Percentiles rank a stretch among this genome's conserved stretches.
Evolutionary conservation across 164 flowering plant genomes (phyloP).

Genomic region (Magnolia officinalis): DNA sequence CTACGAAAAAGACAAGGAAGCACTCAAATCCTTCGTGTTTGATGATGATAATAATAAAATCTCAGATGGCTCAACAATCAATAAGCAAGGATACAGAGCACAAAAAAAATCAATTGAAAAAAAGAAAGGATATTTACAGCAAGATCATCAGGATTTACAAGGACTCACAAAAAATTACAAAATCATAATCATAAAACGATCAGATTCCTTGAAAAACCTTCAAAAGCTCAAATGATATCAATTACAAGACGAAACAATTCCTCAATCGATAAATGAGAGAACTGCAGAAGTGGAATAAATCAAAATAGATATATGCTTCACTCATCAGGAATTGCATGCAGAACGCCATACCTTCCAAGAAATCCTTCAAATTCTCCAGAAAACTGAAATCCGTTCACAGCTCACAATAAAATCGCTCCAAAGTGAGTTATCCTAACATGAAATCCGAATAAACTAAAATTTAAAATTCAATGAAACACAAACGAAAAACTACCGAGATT

Average conservation of each 20-base stretch:
- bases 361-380: no score
- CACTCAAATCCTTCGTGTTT: no score
- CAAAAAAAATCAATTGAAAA: neutral
- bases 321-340: no score
- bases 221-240: neutral
- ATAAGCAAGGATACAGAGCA: neutral
- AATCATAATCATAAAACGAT: neutral
- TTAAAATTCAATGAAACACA: neutral
- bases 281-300: neutral
- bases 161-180: neutral
- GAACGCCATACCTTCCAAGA: no score
- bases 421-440: neutral
- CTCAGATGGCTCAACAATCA: no score
- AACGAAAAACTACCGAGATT: neutral
- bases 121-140: neutral
- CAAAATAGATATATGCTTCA: neutral
- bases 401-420: neutral
- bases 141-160: neutral
- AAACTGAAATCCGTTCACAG: neutral
- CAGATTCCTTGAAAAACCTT: neutral
- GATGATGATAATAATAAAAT: no score
- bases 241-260: neutral
- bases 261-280: neutral
- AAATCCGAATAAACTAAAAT: no score
- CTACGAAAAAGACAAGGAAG: no score